These are phyloP conservation scores for Russula lepida DNA, from an alignment of 768 basidiomycete genomes.

Conservation along the genomic window DNA sequence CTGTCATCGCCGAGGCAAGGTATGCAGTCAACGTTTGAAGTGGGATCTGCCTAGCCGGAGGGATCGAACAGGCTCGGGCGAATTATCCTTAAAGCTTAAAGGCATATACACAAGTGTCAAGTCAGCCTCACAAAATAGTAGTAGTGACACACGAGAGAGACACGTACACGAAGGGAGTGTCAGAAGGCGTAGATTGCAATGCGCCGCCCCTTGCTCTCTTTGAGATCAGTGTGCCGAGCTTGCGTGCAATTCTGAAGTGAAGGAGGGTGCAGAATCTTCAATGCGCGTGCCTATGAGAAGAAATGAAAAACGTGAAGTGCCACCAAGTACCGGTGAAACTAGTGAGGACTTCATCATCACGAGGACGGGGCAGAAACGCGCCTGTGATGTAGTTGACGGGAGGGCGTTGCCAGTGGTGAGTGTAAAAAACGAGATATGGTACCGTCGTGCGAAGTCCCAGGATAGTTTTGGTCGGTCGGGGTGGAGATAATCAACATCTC, in stretches of 20 bases:
- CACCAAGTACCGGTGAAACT: conserved; percentile 45
- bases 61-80: conserved; percentile 69
- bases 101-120: conserved; percentile 53
- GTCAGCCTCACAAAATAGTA: neutral
- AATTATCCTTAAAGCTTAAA: conserved; percentile 63
- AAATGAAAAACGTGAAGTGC: conserved; percentile 57
- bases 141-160: neutral
- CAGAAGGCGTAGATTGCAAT: conserved; percentile 72
- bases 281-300: conserved; percentile 64
- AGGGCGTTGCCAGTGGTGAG: conserved; percentile 3
- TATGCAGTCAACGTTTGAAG: conserved; percentile 32
- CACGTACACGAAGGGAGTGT: conserved; percentile 69
- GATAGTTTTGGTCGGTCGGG: conserved; percentile 28
- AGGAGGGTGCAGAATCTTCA: conserved; percentile 72
- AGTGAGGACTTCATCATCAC: conserved; percentile 50
- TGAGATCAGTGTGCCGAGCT: conserved; percentile 48
- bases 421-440: conserved; percentile 12
- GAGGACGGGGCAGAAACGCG: conserved; percentile 55
- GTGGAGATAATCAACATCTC: too few species aligned
- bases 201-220: conserved; percentile 34
- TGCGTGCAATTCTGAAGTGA: conserved; percentile 59
- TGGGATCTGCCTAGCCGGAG: conserved; percentile 77
- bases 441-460: conserved; percentile 18
- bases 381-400: conserved; percentile 18
- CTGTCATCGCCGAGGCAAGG: conserved; percentile 65